These are phyloP conservation scores for Prunus armeniaca DNA, from an alignment of 306 rosid genomes.

Conservation along the genomic window DNA sequence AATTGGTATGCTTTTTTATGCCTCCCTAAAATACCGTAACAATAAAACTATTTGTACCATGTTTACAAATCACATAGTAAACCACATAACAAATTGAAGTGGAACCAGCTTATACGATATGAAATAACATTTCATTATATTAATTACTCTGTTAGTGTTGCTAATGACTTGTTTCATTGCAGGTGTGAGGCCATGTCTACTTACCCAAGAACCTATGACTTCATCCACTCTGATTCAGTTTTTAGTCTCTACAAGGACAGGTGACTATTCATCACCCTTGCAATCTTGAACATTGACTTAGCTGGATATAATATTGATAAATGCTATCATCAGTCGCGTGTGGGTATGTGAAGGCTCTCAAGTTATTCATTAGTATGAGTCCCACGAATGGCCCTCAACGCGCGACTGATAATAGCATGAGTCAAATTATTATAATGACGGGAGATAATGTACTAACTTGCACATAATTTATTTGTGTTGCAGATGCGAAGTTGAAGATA, in stretches of 20 bases:
- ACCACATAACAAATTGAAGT: neutral
- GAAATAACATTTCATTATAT: neutral
- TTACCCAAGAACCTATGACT: conserved; percentile 90
- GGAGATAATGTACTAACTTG: neutral
- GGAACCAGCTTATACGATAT: neutral
- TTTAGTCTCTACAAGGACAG: conserved; percentile 74
- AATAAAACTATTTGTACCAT: neutral
- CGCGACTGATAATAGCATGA: neutral
- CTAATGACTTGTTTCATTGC: conserved; percentile 20
- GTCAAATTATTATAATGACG: too few relatives aligned
- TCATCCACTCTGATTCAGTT: conserved; percentile 82
- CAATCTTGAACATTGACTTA: neutral
- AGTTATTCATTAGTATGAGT: neutral
- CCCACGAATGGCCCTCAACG: neutral
- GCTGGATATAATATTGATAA: neutral
- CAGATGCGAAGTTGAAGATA: conserved; percentile 76
- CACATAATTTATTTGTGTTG: conserved; percentile 6
- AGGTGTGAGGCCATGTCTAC: conserved; percentile 99
- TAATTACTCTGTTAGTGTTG: neutral
- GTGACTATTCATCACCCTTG: conserved; percentile 27
- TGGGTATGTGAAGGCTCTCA: neutral
- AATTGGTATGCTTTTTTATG: conserved; percentile 50
- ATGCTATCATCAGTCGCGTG: neutral
- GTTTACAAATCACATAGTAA: neutral
- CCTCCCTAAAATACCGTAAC: neutral